These are phyloP conservation scores for Tetrapisispora iriomotensis DNA, from an alignment of 805 yeast genomes.

Conservation along the genomic window DNA sequence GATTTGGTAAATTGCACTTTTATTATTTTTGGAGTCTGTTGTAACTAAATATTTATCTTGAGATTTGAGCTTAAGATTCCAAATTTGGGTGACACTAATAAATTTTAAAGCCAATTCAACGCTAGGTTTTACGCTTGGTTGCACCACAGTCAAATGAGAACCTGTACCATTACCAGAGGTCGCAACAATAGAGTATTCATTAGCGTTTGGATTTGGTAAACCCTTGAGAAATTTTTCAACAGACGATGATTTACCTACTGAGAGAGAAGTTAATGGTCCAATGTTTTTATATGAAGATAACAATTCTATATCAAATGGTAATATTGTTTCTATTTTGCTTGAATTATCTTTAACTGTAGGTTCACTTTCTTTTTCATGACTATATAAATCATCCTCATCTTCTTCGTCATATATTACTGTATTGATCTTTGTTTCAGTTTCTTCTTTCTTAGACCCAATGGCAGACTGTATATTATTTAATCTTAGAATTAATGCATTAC, in stretches of 20 bases:
- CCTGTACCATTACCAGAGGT: constrained; percentile 54
- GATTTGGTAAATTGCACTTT: constrained; percentile 60
- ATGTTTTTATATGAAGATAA: constrained; percentile 49
- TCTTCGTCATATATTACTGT: constrained; percentile 29
- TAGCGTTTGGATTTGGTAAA: constrained; percentile 54
- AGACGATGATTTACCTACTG: constrained; percentile 48
- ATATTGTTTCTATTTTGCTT: constrained; percentile 15
- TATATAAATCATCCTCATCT: constrained; percentile 23
- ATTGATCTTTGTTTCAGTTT: constrained; percentile 31
- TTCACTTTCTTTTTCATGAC: constrained; percentile 21
- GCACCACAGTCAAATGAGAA: constrained; percentile 50
- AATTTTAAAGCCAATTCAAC: constrained; percentile 61
- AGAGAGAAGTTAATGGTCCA: constrained; percentile 67
- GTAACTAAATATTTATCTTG: constrained; percentile 56
- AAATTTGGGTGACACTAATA: constrained; percentile 61
- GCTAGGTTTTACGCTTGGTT: constrained; percentile 59
- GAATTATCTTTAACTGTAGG: constrained; percentile 9
- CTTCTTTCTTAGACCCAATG: constrained; percentile 28
- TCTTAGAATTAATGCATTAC: constrained; percentile 43
- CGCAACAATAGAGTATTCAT: constrained; percentile 58
- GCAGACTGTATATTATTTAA: constrained; percentile 23
- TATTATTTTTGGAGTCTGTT: constrained; percentile 53
- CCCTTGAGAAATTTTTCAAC: constrained; percentile 48
- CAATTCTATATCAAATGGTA: constrained; percentile 33
- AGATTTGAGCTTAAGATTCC: constrained; percentile 47